Evolutionary conservation across 2,329 filamentous ascomycete species (phyloP), one percentile per base, ranked within the genome.

Genomic region (Ciborinia camelliae): DNA sequence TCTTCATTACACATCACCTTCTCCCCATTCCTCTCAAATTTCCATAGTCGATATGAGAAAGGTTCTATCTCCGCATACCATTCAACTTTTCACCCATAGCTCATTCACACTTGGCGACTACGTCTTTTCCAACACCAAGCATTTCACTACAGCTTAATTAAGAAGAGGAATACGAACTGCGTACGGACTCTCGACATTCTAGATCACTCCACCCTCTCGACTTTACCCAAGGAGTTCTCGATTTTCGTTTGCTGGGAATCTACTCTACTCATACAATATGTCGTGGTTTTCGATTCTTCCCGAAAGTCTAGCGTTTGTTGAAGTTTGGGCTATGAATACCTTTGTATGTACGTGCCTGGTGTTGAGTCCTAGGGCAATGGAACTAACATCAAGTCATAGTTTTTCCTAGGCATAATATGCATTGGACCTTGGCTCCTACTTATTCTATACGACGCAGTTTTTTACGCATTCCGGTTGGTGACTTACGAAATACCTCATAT

Each of bases 271-370:
- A 47, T 23, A n/a, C n/a, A 52, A 48, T 10, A 90, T 90, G 87
- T 82, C 83, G 52, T 82, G 84, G 79, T 85, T 86, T 68, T 89
- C 87, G 2, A 82, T 90, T 65, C 81, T 90, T 41, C 87, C 87
- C 1, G 78, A 81, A 23, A 78, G 81, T 64, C 78, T 88, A 62
- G 81, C 79, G 50, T 78, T 79, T 47, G 74, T 89, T 61, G 87
- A 90, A 74, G 82, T 80, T 60, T 89, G 86, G 86, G 78, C 85
- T 65, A 82, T 82, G 53, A 81, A 85, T 12, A 73, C 85, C 52
- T 90, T 89, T 74, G 60, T 68, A 62, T 53, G 58, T 54, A 54
- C 52, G 62, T 52, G 64, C 58, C 12, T 57, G 23, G n/a, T 15
- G 12, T 61, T 63, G 28, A 32, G 35, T 41, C n/a, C 20, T 18